A percentile compares a stretch with the other conserved stretches of the same genome.
Conservation (phyloP, 2,329 filamentous ascomycete species). For the Leptographium galeiforme region DNA sequence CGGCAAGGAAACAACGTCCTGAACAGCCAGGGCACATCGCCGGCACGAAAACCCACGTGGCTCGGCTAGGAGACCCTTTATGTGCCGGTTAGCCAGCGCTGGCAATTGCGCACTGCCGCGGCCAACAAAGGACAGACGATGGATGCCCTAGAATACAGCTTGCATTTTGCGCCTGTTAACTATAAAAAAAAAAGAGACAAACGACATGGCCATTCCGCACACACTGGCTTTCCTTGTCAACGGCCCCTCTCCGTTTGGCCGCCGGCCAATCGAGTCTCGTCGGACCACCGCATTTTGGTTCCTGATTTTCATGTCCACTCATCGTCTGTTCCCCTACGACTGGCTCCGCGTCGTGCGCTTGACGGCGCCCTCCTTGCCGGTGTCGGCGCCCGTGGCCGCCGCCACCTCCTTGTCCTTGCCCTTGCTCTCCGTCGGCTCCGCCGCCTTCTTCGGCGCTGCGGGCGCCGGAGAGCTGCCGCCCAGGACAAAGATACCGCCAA, state of each 20-base stretch:
- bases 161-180: neutral
- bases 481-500: conserved; percentile 41
- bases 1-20: too few species aligned
- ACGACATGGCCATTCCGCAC: neutral
- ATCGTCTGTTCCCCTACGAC: conserved; percentile 23
- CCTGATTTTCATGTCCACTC: neutral
- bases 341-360: conserved; percentile 45
- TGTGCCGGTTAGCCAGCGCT: too few species aligned
- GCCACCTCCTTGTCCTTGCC: conserved; percentile 57
- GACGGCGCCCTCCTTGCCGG: conserved; percentile 52
- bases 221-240: neutral
- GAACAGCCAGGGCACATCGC: too few species aligned
- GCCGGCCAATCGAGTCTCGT: neutral
- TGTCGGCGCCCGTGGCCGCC: conserved; percentile 49
- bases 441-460: conserved; percentile 59
- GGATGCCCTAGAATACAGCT: conserved; percentile 2
- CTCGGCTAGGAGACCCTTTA: too few species aligned
- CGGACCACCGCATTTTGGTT: neutral
- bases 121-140: neutral
- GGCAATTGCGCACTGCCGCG: neutral
- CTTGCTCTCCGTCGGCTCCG: conserved; percentile 45
- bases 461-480: conserved; percentile 53
- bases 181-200: neutral
- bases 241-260: neutral
- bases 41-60: neutral